Conservation (phyloP, 2,329 filamentous ascomycete species). For the Fusarium sp. region DNA sequence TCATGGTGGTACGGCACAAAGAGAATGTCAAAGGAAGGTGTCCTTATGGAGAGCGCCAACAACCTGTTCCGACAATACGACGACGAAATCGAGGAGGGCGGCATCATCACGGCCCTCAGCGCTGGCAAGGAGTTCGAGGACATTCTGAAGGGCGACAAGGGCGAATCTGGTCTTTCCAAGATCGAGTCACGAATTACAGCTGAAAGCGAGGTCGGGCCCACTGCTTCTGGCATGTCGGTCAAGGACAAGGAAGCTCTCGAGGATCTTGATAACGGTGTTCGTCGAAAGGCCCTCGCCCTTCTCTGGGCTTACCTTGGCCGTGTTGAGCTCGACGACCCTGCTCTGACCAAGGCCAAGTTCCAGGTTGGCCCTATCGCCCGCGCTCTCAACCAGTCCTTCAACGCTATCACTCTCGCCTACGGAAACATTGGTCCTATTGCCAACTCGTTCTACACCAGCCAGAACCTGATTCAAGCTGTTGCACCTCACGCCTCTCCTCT, state of each 20-base stretch:
- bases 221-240: constrained; percentile 66
- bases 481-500: constrained; percentile 85
- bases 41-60: constrained; percentile 91
- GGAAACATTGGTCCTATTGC: constrained; percentile 84
- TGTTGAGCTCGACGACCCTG: constrained; percentile 80
- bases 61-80: constrained; percentile 94
- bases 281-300: constrained; percentile 86
- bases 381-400: constrained; percentile 84
- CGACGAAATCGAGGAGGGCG: constrained; percentile 81
- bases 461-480: constrained; percentile 89
- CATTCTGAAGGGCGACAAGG: constrained; percentile 77
- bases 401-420: constrained; percentile 86
- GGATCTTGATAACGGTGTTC: constrained; percentile 79
- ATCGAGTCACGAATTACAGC: constrained; percentile 83
- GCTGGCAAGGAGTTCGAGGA: constrained; percentile 85
- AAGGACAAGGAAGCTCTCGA: constrained; percentile 82
- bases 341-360: constrained; percentile 85
- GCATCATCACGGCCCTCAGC: constrained; percentile 82
- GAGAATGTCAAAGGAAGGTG: constrained; percentile 89
- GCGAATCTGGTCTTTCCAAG: constrained; percentile 81
- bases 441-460: constrained; percentile 80
- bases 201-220: constrained; percentile 59
- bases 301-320: constrained; percentile 96
- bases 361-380: constrained; percentile 88
- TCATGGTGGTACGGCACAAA: constrained; percentile 99